A percentile compares a stretch with the other conserved stretches of the same genome.
phyloP scores from a whole-genome alignment of 768 basidiomycete species.

The Tubosaeta sp. region DNA sequence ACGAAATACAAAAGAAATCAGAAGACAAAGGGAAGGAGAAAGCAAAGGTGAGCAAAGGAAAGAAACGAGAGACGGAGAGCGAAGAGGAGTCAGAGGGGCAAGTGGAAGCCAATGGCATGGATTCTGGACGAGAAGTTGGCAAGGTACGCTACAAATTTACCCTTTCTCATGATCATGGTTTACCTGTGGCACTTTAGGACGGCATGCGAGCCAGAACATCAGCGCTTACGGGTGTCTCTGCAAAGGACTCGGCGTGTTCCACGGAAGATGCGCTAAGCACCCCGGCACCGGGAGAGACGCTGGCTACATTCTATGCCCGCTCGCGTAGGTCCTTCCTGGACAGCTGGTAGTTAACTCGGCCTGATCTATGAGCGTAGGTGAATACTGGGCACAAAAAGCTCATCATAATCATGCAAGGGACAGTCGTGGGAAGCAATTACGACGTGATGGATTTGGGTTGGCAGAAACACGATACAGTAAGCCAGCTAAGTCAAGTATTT shows the following conservation, averaged over 20 bases:
- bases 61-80: conserved; percentile 23
- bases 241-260: conserved; percentile 48
- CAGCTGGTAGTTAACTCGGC: neutral
- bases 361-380: conserved; percentile 40
- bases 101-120: neutral
- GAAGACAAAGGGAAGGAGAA: conserved; percentile 3
- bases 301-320: conserved; percentile 79
- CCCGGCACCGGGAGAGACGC: conserved; percentile 78
- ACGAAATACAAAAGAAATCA: conserved; percentile 1
- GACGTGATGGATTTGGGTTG: conserved; percentile 72
- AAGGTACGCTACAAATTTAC: neutral
- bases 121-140: conserved; percentile 9
- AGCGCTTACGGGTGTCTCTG: conserved; percentile 62
- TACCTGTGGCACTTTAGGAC: conserved; percentile 16
- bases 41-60: conserved; percentile 3
- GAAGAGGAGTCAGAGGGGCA: conserved; percentile 23
- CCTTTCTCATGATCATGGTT: neutral
- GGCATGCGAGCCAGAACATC: conserved; percentile 42
- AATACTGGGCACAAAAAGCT: conserved; percentile 79
- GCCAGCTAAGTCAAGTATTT: neutral
- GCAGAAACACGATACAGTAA: conserved; percentile 71
- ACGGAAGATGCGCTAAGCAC: conserved; percentile 73
- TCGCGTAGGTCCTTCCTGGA: conserved; percentile 48
- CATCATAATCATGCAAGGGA: conserved; percentile 46
- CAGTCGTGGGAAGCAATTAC: conserved; percentile 71